Conservation (phyloP, 169 alveolate species). For the Eimeria praecox region DNA sequence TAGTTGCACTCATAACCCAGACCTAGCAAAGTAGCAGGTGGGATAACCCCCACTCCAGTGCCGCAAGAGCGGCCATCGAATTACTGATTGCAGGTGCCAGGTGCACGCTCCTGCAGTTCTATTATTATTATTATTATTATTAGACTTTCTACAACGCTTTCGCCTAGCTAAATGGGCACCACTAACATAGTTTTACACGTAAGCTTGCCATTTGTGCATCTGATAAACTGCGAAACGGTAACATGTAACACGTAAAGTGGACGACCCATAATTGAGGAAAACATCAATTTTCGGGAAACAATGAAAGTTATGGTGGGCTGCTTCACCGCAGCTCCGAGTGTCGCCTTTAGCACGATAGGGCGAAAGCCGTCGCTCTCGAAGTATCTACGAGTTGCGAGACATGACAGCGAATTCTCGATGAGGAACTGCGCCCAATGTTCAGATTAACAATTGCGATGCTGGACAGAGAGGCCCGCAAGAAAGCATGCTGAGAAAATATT, state of each 20-base stretch:
- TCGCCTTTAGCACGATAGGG: neutral
- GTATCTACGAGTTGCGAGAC: neutral
- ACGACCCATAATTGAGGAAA: neutral
- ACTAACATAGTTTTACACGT: no score
- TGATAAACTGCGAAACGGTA: neutral
- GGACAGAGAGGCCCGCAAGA: neutral
- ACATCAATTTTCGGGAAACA: neutral
- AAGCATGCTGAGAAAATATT: neutral
- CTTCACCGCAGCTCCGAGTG: constrained; percentile 1
- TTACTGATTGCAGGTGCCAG: neutral
- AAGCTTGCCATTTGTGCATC: neutral
- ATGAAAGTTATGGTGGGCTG: neutral
- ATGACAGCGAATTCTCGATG: neutral
- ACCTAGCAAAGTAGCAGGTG: neutral
- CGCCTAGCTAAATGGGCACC: neutral
- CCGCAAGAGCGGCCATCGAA: neutral
- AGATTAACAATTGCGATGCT: neutral
- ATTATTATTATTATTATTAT: neutral
- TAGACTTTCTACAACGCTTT: no score
- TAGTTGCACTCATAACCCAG: neutral
- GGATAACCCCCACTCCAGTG: neutral
- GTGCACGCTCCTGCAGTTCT: neutral
- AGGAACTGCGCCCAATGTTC: neutral
- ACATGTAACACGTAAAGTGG: neutral
- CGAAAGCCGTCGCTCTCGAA: neutral